phyloP scores from a whole-genome alignment of 441 rosid species.

The Lepidium campestre region DNA sequence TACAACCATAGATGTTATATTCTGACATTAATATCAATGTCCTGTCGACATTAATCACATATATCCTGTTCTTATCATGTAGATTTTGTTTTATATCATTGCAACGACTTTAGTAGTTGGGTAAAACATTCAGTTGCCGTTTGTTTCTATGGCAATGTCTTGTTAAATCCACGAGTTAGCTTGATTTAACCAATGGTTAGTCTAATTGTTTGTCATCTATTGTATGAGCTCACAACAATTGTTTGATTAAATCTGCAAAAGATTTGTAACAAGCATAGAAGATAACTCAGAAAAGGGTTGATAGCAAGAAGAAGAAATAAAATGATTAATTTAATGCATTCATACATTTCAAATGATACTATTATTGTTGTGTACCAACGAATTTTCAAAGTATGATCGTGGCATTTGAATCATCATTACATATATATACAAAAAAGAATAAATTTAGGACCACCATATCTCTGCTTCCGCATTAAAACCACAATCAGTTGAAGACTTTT shows the following conservation, averaged over 20 bases:
- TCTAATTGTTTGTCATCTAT: background rate
- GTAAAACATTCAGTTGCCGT: constrained; percentile 19
- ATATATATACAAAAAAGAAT: background rate
- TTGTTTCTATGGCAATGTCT: constrained; percentile 8
- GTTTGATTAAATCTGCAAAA: background rate
- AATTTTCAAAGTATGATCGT: constrained; percentile 20
- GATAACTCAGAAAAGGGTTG: background rate
- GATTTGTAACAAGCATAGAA: background rate
- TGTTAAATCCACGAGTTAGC: background rate
- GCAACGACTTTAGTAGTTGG: constrained; percentile 20
- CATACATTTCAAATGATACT: background rate
- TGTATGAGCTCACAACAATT: background rate
- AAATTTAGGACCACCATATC: background rate
- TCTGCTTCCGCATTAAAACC: constrained; percentile 14
- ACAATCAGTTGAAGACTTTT: background rate
- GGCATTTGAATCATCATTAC: background rate
- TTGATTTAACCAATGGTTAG: background rate
- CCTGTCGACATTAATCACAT: constrained; percentile 14
- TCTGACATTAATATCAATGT: constrained; percentile 4
- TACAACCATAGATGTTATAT: background rate
- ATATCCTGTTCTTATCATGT: background rate
- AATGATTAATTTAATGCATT: background rate
- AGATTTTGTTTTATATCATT: background rate
- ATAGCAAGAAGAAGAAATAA: background rate
- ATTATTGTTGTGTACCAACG: constrained; percentile 7